phyloP scores from a whole-genome alignment of 1,139 yeast genomes.

The Zygoascus sp. region DNA sequence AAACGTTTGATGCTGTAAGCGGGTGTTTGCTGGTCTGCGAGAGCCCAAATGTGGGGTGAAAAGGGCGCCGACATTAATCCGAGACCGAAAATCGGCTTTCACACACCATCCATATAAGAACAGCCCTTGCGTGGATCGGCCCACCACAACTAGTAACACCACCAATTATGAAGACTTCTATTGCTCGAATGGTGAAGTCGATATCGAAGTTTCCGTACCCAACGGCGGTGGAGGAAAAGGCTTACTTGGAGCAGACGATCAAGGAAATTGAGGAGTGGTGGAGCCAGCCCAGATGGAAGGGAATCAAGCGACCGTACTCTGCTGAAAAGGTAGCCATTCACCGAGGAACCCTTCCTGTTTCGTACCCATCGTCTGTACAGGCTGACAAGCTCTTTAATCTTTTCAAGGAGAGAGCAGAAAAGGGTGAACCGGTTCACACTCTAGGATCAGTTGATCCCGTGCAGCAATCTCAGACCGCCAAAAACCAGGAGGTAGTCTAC shows the following conservation, averaged over 20 bases:
- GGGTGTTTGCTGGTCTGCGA: no score
- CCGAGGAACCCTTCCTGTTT: slow-evolving; percentile 46
- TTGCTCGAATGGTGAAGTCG: slow-evolving; percentile 16
- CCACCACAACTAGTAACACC: neutral
- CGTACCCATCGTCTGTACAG: slow-evolving; percentile 52
- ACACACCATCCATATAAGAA: neutral
- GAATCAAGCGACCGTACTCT: slow-evolving; percentile 49
- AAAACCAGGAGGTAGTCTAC: slow-evolving; percentile 52
- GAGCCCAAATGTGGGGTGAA: slow-evolving; percentile 7
- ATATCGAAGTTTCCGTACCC: slow-evolving; percentile 40
- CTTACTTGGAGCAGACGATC: slow-evolving; percentile 30
- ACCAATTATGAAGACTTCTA: neutral
- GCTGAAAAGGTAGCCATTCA: slow-evolving; percentile 51
- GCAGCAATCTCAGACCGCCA: slow-evolving; percentile 55
- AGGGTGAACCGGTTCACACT: slow-evolving; percentile 50
- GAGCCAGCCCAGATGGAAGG: slow-evolving; percentile 46
- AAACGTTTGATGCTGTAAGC: no score
- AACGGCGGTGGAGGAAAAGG: slow-evolving; percentile 33
- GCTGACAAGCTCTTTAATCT: slow-evolving; percentile 49
- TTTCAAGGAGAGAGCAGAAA: slow-evolving; percentile 40
- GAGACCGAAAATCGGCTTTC: slow-evolving; percentile 6
- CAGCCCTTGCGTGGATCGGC: neutral
- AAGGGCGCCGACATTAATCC: neutral
- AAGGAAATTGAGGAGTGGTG: slow-evolving; percentile 50
- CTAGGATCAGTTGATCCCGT: slow-evolving; percentile 62